A percentile compares a stretch with the other conserved stretches of the same genome.
Evolutionary conservation across 2,329 filamentous ascomycete species (phyloP).

Genomic region (Rhynchosporium graminicola): DNA sequence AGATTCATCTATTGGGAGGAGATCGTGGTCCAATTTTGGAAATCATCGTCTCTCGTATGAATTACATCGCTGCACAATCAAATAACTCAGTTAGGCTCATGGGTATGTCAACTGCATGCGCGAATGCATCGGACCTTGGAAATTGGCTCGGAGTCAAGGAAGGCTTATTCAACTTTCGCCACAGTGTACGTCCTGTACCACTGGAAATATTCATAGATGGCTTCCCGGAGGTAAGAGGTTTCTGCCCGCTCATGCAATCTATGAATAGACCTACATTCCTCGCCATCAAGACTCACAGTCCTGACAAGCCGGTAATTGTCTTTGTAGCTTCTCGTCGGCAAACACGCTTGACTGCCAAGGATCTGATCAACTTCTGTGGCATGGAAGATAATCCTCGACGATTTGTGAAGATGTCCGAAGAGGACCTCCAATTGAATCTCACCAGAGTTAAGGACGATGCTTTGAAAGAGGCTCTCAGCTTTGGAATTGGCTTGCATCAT

Average conservation of each 20-base stretch:
- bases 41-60: constrained; percentile 94
- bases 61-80: constrained; percentile 94
- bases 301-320: constrained; percentile 95
- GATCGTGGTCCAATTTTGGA: constrained; percentile 97
- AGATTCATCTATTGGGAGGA: constrained; percentile 95
- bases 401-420: constrained; percentile 92
- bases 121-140: constrained; percentile 88
- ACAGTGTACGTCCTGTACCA: constrained; percentile 94
- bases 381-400: constrained; percentile 97
- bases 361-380: constrained; percentile 94
- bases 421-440: constrained; percentile 88
- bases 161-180: constrained; percentile 93
- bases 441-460: constrained; percentile 89
- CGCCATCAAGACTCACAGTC: constrained; percentile 94
- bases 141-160: constrained; percentile 98
- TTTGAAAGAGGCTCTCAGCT: constrained; percentile 89
- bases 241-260: constrained; percentile 97
- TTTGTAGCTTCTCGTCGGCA: constrained; percentile 96
- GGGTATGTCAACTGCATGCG: constrained; percentile 99
- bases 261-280: constrained; percentile 98
- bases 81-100: constrained; percentile 86
- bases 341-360: constrained; percentile 91
- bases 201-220: constrained; percentile 97
- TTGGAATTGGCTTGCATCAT: constrained; percentile 96
- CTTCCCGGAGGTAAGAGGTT: constrained; percentile 91